Conservation (phyloP, 75 land plant species). For the Adiantum capillusveneris region DNA sequence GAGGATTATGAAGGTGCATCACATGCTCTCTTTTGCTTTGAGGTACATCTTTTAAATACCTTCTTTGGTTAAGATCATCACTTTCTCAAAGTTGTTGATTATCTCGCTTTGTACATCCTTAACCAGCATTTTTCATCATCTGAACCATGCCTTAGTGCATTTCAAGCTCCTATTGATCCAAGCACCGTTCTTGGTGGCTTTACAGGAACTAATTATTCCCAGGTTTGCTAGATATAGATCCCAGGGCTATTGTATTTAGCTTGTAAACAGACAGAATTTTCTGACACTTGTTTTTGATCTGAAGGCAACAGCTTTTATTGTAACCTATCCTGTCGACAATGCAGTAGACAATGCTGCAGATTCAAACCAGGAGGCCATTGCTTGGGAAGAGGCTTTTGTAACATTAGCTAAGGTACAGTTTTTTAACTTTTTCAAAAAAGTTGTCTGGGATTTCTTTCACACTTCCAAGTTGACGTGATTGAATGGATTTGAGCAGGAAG, state of each 20-base stretch:
- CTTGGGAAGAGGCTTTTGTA: conserved; percentile 94
- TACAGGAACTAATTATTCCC: conserved; percentile 67
- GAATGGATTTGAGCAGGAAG: conserved; percentile 47
- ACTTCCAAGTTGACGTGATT: too few species aligned
- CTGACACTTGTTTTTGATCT: neutral
- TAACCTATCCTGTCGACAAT: conserved; percentile 92
- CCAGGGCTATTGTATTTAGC: too few species aligned
- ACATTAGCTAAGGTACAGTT: conserved; percentile 51
- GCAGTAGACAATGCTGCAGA: conserved; percentile 45
- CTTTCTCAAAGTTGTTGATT: too few species aligned
- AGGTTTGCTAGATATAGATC: conserved; percentile 30
- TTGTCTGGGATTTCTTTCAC: too few species aligned
- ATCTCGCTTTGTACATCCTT: too few species aligned
- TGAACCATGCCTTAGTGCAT: conserved; percentile 79
- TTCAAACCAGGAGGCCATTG: conserved; percentile 61
- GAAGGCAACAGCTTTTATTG: conserved; percentile 94
- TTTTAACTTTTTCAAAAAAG: too few species aligned
- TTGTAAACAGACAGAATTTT: too few species aligned
- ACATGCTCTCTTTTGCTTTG: conserved; percentile 82
- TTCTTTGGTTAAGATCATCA: too few species aligned
- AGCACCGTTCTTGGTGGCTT: conserved; percentile 88
- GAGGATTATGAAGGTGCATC: conserved; percentile 63
- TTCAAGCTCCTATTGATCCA: conserved; percentile 84
- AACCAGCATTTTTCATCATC: conserved; percentile 80
- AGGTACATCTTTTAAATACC: conserved; percentile 35